Percentiles rank a stretch among this genome's conserved stretches.
These are phyloP conservation scores for Rhinocladiella similis DNA, from an alignment of 2,329 filamentous ascomycete species.

Conservation along the genomic window DNA sequence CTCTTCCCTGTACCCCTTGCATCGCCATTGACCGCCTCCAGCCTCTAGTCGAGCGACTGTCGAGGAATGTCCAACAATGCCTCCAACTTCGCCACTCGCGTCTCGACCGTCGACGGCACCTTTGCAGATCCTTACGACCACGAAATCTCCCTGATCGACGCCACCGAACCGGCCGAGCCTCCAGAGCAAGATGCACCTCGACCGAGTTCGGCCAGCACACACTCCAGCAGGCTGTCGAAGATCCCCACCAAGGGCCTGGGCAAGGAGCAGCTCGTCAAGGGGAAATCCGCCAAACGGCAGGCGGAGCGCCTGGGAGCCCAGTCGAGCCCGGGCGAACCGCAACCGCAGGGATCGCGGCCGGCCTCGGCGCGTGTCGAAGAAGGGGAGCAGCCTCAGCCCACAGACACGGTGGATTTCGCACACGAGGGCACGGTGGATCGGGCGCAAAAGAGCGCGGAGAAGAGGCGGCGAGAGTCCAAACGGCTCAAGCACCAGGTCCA, in stretches of 20 bases:
- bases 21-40: neutral
- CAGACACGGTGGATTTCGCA: constrained; percentile 22
- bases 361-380: neutral
- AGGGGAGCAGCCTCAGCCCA: constrained; percentile 2
- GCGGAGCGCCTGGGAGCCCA: constrained; percentile 50
- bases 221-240: constrained; percentile 30
- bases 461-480: constrained; percentile 16
- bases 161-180: constrained; percentile 33
- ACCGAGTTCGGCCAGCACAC: constrained; percentile 27
- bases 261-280: constrained; percentile 39
- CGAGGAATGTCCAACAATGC: constrained; percentile 25
- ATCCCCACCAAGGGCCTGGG: constrained; percentile 38
- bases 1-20: neutral
- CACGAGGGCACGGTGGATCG: neutral
- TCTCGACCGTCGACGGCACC: constrained; percentile 23
- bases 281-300: constrained; percentile 53
- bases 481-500: constrained; percentile 32
- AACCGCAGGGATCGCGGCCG: constrained; percentile 4
- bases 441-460: constrained; percentile 12
- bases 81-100: constrained; percentile 16
- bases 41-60: neutral
- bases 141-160: constrained; percentile 40
- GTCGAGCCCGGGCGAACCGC: constrained; percentile 2
- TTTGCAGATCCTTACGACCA: constrained; percentile 26
- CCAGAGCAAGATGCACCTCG: constrained; percentile 28